Evolutionary conservation across 179 eudicot species (phyloP).

Genomic region (Monotropa hypopitys): DNA sequence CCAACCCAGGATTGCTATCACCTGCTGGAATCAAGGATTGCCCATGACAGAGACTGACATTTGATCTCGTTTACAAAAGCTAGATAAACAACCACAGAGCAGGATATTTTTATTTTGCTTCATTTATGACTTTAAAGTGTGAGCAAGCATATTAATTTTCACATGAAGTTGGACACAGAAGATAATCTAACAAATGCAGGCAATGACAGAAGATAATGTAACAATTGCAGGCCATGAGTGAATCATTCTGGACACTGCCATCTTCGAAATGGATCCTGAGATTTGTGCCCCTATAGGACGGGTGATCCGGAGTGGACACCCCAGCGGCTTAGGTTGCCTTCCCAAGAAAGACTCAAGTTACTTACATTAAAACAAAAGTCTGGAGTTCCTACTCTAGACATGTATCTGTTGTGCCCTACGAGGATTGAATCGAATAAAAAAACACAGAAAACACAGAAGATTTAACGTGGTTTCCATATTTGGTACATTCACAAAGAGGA

Average conservation of each 20-base stretch:
- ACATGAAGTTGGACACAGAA: not conserved
- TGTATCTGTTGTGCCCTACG: too few species aligned
- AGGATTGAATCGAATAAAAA: too few species aligned
- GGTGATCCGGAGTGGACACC: not conserved
- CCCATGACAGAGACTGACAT: too few species aligned
- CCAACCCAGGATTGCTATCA: too few species aligned
- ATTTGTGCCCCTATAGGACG: not conserved
- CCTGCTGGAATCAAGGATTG: too few species aligned
- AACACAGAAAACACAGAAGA: too few species aligned
- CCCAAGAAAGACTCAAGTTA: not conserved
- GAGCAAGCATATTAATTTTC: not conserved
- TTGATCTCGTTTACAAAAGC: too few species aligned
- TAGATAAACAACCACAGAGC: not conserved
- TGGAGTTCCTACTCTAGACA: not conserved
- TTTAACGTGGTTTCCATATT: too few species aligned
- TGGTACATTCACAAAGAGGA: too few species aligned
- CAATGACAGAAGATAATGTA: too few species aligned
- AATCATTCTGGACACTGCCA: not conserved
- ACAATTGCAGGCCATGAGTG: not conserved
- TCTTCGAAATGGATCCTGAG: not conserved
- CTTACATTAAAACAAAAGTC: not conserved
- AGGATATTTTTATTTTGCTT: not conserved
- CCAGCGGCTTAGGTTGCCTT: not conserved
- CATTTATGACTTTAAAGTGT: not conserved
- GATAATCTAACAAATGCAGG: too few species aligned